phyloP scores from a whole-genome alignment of 2,329 filamentous ascomycete species.

The Xylariaceae sp. region DNA sequence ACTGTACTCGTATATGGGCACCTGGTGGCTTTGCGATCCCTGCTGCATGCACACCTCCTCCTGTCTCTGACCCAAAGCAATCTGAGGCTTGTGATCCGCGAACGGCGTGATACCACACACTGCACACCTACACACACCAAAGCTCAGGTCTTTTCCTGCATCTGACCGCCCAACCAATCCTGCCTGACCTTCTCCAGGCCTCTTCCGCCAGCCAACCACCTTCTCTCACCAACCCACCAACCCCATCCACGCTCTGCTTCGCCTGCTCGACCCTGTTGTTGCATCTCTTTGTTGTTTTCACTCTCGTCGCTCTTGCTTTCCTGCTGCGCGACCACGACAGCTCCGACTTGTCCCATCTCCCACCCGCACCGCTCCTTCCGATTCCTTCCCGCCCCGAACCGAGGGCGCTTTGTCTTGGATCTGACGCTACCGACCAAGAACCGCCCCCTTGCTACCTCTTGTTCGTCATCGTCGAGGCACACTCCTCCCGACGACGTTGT shows the following conservation, averaged over 20 bases:
- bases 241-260: constrained; percentile 14
- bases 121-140: constrained; percentile 17
- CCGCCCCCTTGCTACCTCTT: constrained; percentile 1
- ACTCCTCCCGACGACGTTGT: constrained; percentile 2
- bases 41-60: too few species aligned
- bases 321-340: not conserved
- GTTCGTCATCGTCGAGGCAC: constrained; percentile 3
- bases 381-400: not conserved
- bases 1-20: too few species aligned
- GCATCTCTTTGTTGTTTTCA: constrained; percentile 3
- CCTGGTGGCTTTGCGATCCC: too few species aligned
- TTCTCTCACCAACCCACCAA: constrained; percentile 15
- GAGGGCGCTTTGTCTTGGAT: not conserved
- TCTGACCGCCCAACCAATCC: constrained; percentile 29
- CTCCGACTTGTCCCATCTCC: not conserved
- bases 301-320: not conserved
- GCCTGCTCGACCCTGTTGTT: constrained; percentile 13
- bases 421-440: constrained; percentile 1
- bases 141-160: constrained; percentile 23
- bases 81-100: constrained; percentile 15
- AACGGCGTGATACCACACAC: constrained; percentile 20
- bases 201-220: constrained; percentile 22
- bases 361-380: not conserved
- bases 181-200: constrained; percentile 18
- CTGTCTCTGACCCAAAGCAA: too few species aligned